Evolutionary conservation across 2,329 filamentous ascomycete species (phyloP), one percentile per base, ranked within the genome.

Genomic region (Macrophomina tecta): DNA sequence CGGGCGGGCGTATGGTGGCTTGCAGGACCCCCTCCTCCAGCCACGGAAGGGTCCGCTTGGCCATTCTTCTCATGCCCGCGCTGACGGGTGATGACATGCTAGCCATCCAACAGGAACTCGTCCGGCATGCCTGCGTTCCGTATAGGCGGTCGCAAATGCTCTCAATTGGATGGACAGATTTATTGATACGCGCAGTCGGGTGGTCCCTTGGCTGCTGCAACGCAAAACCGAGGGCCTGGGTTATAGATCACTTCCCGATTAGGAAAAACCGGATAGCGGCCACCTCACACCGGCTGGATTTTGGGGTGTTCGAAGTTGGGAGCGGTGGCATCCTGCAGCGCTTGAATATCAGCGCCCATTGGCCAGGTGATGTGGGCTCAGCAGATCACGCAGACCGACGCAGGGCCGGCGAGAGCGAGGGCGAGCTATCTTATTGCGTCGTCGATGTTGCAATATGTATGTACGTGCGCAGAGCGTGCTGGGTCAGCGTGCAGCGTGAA

Each of bases 401-500:
- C 42, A 7, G 42, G 42, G 32, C 58, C 30, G 42, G 9, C 9
- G 11, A 42, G 42, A 36, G 58, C 36, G 14, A 30, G 30, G 23
- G 9, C 36, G 40, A 14, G 16, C 32, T 49, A 32, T 12, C 7
- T 53, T 32, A 14, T n/a, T 53, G 51, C 23, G 23, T 55, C 38
- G 51, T 36, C 34, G 49, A 52, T 18, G 49, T 16, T 9, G 52
- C 52, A 18, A 23, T 12, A 38, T n/a, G 48, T 28, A 51, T n/a
- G 18, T 9, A n/a, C 14, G 18, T 11, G 48, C 23, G 30, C 46
- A 30, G n/a, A 6, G 48, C 18, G 60, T 53, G 38, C 30, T 46
- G 46, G 36, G 60, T 52, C 32, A 46, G 52, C 30, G 51, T 60
- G 64, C 36, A 53, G 30, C 45, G 64, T 66, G 64, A 66, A 66